Evolutionary conservation across 2,329 filamentous ascomycete species (phyloP).

Genomic region (Camillea tinctor): DNA sequence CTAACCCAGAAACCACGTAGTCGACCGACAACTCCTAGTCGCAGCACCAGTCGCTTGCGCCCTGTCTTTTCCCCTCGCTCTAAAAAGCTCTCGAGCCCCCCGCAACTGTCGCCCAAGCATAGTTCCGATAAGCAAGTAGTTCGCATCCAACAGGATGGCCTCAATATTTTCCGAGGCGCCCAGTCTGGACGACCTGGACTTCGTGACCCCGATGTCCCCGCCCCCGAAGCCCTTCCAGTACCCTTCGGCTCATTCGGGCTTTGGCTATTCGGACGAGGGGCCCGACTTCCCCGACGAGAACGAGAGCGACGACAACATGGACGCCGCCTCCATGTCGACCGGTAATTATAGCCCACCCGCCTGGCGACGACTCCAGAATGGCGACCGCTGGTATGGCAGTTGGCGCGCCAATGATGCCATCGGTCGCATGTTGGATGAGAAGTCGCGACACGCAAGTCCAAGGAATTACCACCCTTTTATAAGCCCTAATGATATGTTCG

Average conservation of each 20-base stretch:
- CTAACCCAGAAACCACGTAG: conserved; percentile 24
- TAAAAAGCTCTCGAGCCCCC: conserved; percentile 17
- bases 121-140: conserved; percentile 13
- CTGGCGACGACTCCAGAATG: conserved; percentile 61
- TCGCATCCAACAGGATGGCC: conserved; percentile 18
- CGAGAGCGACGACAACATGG: conserved; percentile 41
- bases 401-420: conserved; percentile 59
- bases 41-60: conserved; percentile 24
- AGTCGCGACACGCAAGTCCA: conserved; percentile 16
- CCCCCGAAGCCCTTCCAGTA: conserved; percentile 38
- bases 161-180: conserved; percentile 41
- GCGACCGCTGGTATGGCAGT: conserved; percentile 57
- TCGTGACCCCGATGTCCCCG: conserved; percentile 41
- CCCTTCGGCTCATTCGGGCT: conserved; percentile 43
- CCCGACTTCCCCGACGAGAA: conserved; percentile 39
- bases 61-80: conserved; percentile 29
- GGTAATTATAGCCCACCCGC: conserved; percentile 61
- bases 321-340: conserved; percentile 43
- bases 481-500: conserved; percentile 39
- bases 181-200: conserved; percentile 55
- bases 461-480: conserved; percentile 22
- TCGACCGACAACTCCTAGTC: conserved; percentile 18
- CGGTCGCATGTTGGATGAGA: conserved; percentile 42
- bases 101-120: conserved; percentile 1
- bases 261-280: conserved; percentile 38